Evolutionary conservation across 208 protist genomes (phyloP), one percentile per base, ranked within the genome.

Genomic region (Acanthamoeba comandoni): DNA sequence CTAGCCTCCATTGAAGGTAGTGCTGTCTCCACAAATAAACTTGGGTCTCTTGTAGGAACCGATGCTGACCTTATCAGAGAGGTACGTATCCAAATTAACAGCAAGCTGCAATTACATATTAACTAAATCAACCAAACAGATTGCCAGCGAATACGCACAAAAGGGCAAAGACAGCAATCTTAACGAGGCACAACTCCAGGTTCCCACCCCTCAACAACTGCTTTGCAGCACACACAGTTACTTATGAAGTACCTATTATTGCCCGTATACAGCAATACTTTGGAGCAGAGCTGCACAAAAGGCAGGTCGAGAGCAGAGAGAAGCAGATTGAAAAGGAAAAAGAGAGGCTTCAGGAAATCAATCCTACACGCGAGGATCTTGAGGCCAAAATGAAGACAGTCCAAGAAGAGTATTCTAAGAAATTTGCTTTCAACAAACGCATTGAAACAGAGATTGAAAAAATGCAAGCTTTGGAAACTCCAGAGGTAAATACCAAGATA

Each of bases 391-490:
- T 80, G 48, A 77, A 58, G 26, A 26, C 49, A 17, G 35, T 87
- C 48, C 86, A 91, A 48, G 91, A 65, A 51, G 64, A 91, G 15
- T 64, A 92, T 24, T 48, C 91, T n/a, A 19, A 24, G 26, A 82
- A 43, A 48, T 87, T 15, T 35, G 91, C 88, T 24, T 89, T 92
- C 35, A 95, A 94, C 31, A 58, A 91, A 13, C 51, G 93, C 48
- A 94, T 96, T 24, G 67, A 91, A 8, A 13, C 31, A 17, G 94
- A 95, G 53, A 95, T 92, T 15, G 87, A 93, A 12, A 95, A 95
- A 70, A 58, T 96, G 7, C 86, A 95, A 29, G 91, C 73, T 5
- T 67, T 95, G 1, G 94, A 95, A 70, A 96, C 93, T 49, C 91
- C 91, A 52, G 93, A 94, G 71, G 91, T 93, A 43, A n/a, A n/a